Evolutionary conservation across 345 rosid genomes (phyloP).

Genomic region (Leavenworthia alabamica): DNA sequence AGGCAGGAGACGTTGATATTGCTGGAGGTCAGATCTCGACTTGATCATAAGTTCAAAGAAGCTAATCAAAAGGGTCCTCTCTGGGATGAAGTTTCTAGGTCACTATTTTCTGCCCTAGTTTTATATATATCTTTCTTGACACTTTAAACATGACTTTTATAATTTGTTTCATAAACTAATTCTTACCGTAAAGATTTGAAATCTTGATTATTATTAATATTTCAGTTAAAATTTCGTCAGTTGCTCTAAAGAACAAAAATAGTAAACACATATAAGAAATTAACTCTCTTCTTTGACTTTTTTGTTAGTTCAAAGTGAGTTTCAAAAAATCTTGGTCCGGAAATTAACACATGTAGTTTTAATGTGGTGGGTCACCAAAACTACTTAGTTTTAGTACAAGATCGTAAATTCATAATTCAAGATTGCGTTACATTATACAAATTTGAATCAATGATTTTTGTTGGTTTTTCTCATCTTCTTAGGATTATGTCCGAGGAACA

Average conservation of each 20-base stretch:
- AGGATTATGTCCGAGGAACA: conserved; percentile 84
- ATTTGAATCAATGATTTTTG: not conserved
- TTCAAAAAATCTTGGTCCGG: not conserved
- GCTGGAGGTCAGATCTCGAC: conserved; percentile 87
- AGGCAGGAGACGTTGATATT: conserved; percentile 83
- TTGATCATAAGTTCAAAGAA: no score
- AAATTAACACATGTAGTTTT: no score
- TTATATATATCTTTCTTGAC: not conserved
- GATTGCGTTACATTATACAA: not conserved
- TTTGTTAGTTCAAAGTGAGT: not conserved
- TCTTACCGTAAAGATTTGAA: not conserved
- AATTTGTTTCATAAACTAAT: no score
- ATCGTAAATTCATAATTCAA: not conserved
- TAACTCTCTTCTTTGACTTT: conserved; percentile 5
- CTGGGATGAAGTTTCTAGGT: conserved; percentile 94
- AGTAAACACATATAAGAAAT: no score
- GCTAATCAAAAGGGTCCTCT: conserved; percentile 83
- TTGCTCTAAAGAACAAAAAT: not conserved
- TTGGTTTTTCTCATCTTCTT: not conserved
- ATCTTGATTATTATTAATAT: not conserved
- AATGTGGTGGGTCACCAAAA: no score
- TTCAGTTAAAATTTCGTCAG: conserved; percentile 29
- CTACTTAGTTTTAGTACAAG: no score
- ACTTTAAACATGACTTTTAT: no score
- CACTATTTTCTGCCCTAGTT: conserved; percentile 28